These are phyloP conservation scores for Amanita polypyramis DNA, from an alignment of 768 basidiomycete genomes.

Conservation along the genomic window DNA sequence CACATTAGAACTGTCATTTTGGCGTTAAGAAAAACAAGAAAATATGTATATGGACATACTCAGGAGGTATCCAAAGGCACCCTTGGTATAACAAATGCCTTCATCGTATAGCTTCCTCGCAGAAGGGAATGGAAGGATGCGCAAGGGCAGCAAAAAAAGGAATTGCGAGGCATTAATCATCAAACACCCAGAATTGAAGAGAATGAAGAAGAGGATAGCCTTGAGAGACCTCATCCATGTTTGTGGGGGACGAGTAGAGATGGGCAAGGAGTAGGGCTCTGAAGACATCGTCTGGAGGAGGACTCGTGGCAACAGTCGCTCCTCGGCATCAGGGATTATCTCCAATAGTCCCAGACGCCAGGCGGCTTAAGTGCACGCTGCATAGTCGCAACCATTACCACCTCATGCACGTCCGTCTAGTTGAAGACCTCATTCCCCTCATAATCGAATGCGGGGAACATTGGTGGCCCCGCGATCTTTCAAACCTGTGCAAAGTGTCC, in stretches of 20 bases:
- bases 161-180: constrained; percentile 70
- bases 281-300: not conserved
- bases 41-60: constrained; percentile 25
- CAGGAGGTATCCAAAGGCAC: constrained; percentile 65
- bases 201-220: constrained; percentile 39
- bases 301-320: not conserved
- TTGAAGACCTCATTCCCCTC: constrained; percentile 42
- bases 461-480: constrained; percentile 46
- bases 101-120: constrained; percentile 49
- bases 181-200: constrained; percentile 57
- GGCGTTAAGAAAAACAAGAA: not conserved
- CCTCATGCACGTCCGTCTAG: constrained; percentile 16
- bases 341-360: not conserved
- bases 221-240: constrained; percentile 43
- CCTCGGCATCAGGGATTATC: not conserved
- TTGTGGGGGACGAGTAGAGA: constrained; percentile 38
- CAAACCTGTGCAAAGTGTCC: constrained; percentile 39
- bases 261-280: constrained; percentile 32
- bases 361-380: too few relatives aligned
- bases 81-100: constrained; percentile 75
- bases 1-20: constrained; percentile 56
- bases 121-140: constrained; percentile 48
- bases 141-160: constrained; percentile 55
- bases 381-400: too few relatives aligned
- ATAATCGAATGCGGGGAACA: constrained; percentile 37